Evolutionary conservation across 2,329 filamentous ascomycete genomes (phyloP).

Genomic region (Pseudopyricularia cyperi): DNA sequence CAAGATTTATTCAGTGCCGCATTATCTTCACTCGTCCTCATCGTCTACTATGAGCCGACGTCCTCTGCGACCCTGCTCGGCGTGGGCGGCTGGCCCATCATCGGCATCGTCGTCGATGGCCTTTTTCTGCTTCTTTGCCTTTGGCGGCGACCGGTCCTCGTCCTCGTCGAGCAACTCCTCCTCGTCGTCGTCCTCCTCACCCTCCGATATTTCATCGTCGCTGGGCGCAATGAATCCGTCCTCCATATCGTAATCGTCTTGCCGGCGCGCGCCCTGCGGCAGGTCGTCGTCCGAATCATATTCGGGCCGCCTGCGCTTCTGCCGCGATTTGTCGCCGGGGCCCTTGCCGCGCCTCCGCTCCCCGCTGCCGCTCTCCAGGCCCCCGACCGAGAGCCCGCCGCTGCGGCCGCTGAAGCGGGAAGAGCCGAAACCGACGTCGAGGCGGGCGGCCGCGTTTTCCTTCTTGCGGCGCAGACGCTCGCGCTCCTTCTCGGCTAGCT

Average conservation of each 20-base stretch:
- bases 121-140: constrained; percentile 37
- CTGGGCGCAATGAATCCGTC: constrained; percentile 68
- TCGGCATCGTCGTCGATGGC: constrained; percentile 34
- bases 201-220: constrained; percentile 53
- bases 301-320: constrained; percentile 44
- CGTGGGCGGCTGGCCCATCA: constrained; percentile 20
- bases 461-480: constrained; percentile 51
- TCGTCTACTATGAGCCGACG: constrained; percentile 48
- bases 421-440: constrained; percentile 26
- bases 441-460: constrained; percentile 53
- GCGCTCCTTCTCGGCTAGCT: constrained; percentile 62
- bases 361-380: constrained; percentile 52
- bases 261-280: constrained; percentile 43
- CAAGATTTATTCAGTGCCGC: constrained; percentile 6
- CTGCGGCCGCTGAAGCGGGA: constrained; percentile 20
- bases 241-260: constrained; percentile 67
- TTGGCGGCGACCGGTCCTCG: constrained; percentile 28
- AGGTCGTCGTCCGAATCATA: constrained; percentile 70
- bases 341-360: constrained; percentile 38
- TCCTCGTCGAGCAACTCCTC: constrained; percentile 46
- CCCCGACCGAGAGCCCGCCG: constrained; percentile 50
- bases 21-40: constrained; percentile 45
- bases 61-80: constrained; percentile 26
- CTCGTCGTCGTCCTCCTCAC: constrained; percentile 44
- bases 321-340: constrained; percentile 29